phyloP scores from a whole-genome alignment of 176 grass and related monocot genomes.

The Poa pratensis region DNA sequence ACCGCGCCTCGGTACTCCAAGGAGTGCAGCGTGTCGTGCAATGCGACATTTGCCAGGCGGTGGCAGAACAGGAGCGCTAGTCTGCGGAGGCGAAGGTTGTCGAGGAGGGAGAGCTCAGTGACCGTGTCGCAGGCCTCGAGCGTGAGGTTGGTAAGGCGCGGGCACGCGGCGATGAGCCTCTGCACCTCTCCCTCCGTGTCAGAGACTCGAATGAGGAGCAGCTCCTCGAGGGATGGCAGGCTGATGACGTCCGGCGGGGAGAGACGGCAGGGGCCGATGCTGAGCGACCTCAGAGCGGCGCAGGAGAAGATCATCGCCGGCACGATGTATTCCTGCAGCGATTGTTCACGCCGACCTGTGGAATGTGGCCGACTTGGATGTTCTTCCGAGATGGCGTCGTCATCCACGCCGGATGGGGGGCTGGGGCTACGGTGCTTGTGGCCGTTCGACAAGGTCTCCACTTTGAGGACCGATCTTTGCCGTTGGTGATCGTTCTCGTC shows the following conservation, averaged over 20 bases:
- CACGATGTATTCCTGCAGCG: not conserved
- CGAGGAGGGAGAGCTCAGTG: not conserved
- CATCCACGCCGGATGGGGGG: no score
- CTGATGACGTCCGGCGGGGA: not conserved
- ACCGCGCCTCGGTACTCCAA: not conserved
- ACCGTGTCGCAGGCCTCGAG: not conserved
- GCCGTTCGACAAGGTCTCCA: no score
- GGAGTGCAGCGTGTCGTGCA: not conserved
- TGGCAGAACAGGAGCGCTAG: slow-evolving; percentile 17
- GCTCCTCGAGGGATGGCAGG: not conserved
- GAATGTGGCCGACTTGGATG: no score
- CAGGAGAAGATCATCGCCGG: not conserved
- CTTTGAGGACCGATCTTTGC: no score
- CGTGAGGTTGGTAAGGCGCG: slow-evolving; percentile 18
- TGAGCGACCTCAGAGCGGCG: not conserved
- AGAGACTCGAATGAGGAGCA: not conserved
- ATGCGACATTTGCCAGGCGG: not conserved
- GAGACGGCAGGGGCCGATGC: not conserved
- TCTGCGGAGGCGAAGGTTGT: not conserved
- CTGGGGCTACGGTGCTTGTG: no score
- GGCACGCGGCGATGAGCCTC: slow-evolving; percentile 26
- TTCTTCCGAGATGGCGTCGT: no score
- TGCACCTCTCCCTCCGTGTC: not conserved
- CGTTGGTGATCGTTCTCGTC: no score
- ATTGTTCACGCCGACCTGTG: no score